Base-by-base conservation (phyloP, 2,329 filamentous ascomycete species). In the Hypoxylon sp. region DNA sequence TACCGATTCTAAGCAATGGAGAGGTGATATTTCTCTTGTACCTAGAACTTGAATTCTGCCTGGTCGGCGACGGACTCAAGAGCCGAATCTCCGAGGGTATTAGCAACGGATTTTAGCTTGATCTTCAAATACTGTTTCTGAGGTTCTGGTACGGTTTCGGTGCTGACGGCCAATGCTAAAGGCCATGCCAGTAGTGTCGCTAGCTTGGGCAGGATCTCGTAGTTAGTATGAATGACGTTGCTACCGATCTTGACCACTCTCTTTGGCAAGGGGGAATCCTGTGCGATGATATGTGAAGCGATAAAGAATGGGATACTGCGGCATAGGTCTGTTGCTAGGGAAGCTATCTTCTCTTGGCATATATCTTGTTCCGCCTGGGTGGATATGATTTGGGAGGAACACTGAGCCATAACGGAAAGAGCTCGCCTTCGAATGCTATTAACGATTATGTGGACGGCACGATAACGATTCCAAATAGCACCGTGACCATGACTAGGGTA, bases 371-470 rank as follows among this genome's bases (percentile, higher is more conserved):
- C 66, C 31, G 48, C 19, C 5, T 17, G 33, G 13, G 46, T 39
- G 1, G 54, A 59, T 10, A 62, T 22, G 6, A 29, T 33, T 33
- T 52, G 51, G 2, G 46, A 44, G 3, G 66, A 61, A 26, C 66
- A 63, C 29, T 48, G 50, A 11, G 59, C 29, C 47, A 53, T 57
- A 31, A 63, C 5, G 19, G n/a, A 39, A 11, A 69, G 59, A 3
- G 63, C 63, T n/a, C 67, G 54, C 19, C 37, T 59, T 29, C 59
- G 59, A 17, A 69, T 63, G 54, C 66, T 66, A 10, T 59, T 69
- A 3, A 63, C 51, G 19, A 66, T 31, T 29, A 69, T 39, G 26
- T 52, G 62, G 5, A 52, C n/a, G 17, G 66, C 66, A 26, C 55
- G 48, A 6, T 63, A 69, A 31, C 54, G 42, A 37, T 46, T 55